Percentiles rank a stretch among this genome's conserved stretches.
Evolutionary conservation across 495 filamentous ascomycete genomes (phyloP).

Genomic region (Xylaria telfairii): DNA sequence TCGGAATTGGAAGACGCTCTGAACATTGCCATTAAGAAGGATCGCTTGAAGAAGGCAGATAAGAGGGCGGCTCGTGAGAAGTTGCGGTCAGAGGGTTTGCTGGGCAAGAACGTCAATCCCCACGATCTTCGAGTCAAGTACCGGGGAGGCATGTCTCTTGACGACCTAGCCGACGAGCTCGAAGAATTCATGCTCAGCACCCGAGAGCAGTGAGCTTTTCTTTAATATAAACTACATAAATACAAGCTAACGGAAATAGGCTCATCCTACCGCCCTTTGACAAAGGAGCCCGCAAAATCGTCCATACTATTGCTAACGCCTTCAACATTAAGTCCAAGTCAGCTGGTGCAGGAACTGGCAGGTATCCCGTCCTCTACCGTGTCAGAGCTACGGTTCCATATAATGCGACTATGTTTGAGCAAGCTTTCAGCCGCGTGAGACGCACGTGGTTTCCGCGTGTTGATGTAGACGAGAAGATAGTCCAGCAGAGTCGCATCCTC

Average conservation of each 20-base stretch:
- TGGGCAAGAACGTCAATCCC: conserved; percentile 69
- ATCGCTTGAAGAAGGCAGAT: conserved; percentile 79
- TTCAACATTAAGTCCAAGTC: conserved; percentile 86
- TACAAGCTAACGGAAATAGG: conserved; percentile 51
- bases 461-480: conserved; percentile 50
- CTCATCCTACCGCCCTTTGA: conserved; percentile 84
- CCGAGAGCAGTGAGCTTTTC: conserved; percentile 63
- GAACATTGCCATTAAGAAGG: conserved; percentile 69
- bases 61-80: conserved; percentile 81
- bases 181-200: conserved; percentile 69
- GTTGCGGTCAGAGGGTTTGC: conserved; percentile 76
- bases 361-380: conserved; percentile 80
- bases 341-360: conserved; percentile 69
- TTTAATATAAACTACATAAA: conserved; percentile 2
- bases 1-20: conserved; percentile 72
- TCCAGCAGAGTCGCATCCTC: conserved; percentile 29
- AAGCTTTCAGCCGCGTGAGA: conserved; percentile 47
- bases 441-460: conserved; percentile 54
- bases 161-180: conserved; percentile 76
- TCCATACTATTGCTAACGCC: conserved; percentile 75
- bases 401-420: conserved; percentile 53
- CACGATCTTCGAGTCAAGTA: conserved; percentile 76
- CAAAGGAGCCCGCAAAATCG: conserved; percentile 71
- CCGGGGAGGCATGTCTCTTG: conserved; percentile 68
- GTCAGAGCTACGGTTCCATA: conserved; percentile 66